phyloP scores from a whole-genome alignment of 1,284 basidiomycete genomes.

The Melampsora abietis-canadensis region DNA sequence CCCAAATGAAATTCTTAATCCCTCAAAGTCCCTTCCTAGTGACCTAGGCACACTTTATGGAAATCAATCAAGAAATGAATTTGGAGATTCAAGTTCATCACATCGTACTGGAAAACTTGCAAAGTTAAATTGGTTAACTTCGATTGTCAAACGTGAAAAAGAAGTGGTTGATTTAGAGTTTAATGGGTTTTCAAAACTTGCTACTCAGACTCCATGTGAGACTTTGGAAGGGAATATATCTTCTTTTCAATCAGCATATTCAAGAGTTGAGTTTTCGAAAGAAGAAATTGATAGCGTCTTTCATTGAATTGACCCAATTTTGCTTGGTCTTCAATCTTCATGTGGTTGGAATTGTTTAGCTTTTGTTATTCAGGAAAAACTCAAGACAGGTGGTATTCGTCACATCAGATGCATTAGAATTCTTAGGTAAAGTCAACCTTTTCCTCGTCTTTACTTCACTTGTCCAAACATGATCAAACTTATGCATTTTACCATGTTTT shows the following conservation, averaged over 20 bases:
- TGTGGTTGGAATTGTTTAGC: not conserved
- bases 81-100: not conserved
- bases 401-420: slow-evolving; percentile 25
- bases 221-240: slow-evolving; percentile 12
- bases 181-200: not conserved
- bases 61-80: not conserved
- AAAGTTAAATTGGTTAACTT: slow-evolving; percentile 6
- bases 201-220: not conserved
- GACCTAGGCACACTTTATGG: too few relatives aligned
- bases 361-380: slow-evolving; percentile 25
- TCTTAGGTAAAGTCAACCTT: slow-evolving; percentile 18
- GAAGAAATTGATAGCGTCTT: too few relatives aligned
- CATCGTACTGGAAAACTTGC: not conserved
- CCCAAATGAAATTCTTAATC: too few relatives aligned
- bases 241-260: slow-evolving; percentile 32
- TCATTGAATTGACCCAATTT: too few relatives aligned
- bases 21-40: too few relatives aligned
- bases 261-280: slow-evolving; percentile 19
- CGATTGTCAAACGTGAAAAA: slow-evolving; percentile 12
- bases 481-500: not conserved
- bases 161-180: slow-evolving; percentile 4
- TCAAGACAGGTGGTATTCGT: slow-evolving; percentile 14
- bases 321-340: too few relatives aligned
- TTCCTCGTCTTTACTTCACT: not conserved
- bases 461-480: too few relatives aligned